Evolutionary conservation across 306 rosid species (phyloP), one percentile per base, ranked within the genome.

Genomic region (Sindora glabra): DNA sequence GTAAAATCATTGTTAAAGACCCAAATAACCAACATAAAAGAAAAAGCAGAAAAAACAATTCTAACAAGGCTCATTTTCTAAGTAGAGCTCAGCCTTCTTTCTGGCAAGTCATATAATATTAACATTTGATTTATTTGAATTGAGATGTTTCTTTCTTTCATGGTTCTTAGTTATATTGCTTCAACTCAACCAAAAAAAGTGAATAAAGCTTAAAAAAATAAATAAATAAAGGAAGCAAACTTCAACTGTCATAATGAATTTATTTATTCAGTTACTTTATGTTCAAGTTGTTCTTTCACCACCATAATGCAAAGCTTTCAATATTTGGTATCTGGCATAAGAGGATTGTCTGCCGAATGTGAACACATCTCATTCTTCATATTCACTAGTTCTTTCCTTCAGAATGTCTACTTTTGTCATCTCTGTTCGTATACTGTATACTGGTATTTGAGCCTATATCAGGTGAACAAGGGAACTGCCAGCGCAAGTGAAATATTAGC

Each of bases 401-500:
- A 27, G 22, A 63, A 2, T 58, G n/a, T n/a, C n/a, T 45, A 49
- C 15, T 39, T 55, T 2, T 40, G 18, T 62, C 25, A 53, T 23
- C 34, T 9, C 34, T 29, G 5, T 29, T 1, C 22, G n/a, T n/a
- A n/a, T n/a, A n/a, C 62, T 36, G 17, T 19, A 30, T 34, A 34
- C 40, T 39, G 18, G 53, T 34, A 30, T 41, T 23, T 44, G 56
- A 59, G 66, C 33, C 56, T 77, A 3, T 59, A 48, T 48, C 62
- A 92, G 99, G 99, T 92, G 68, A 89, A 89, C 62, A 89, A 89
- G 81, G 99, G 99, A 78, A 92, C 99, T 29, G 99, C 99, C 23
- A 92, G 99, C 80, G 96, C 99, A 19, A 92, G 99, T 56, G 99
- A 92, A 77, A 92, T 92, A 49, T 81, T 92, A 74, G 99, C 99